These are phyloP conservation scores for Xylaria sp. DNA, from an alignment of 2,329 filamentous ascomycete genomes.

Conservation along the genomic window DNA sequence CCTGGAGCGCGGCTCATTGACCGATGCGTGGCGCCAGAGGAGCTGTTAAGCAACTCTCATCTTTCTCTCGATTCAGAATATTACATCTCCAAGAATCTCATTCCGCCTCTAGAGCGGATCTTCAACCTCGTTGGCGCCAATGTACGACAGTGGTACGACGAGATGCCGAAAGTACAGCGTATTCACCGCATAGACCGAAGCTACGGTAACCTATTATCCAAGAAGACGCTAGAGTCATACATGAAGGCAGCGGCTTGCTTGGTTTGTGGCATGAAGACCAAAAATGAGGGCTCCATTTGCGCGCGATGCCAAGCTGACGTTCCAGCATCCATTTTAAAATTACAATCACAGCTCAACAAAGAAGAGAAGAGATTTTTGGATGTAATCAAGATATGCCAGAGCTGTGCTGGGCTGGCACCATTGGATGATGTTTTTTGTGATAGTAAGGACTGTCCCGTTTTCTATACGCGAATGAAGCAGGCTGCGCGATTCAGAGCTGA, in stretches of 20 bases:
- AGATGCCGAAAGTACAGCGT: slow-evolving; percentile 92
- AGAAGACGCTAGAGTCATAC: slow-evolving; percentile 91
- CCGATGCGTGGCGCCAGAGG: slow-evolving; percentile 88
- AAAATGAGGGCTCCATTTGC: slow-evolving; percentile 63
- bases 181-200: slow-evolving; percentile 70
- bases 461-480: slow-evolving; percentile 80
- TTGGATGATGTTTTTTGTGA: slow-evolving; percentile 86
- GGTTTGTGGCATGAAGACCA: slow-evolving; percentile 73
- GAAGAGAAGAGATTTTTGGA: slow-evolving; percentile 73
- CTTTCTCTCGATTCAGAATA: slow-evolving; percentile 92
- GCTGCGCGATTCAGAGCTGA: slow-evolving; percentile 58
- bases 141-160: slow-evolving; percentile 90
- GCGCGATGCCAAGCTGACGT: slow-evolving; percentile 63
- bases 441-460: slow-evolving; percentile 91
- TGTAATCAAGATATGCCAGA: slow-evolving; percentile 78
- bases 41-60: slow-evolving; percentile 79
- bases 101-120: slow-evolving; percentile 93
- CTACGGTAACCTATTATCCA: slow-evolving; percentile 52
- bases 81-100: slow-evolving; percentile 95
- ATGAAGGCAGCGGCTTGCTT: slow-evolving; percentile 84
- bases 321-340: slow-evolving; percentile 70
- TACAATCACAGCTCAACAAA: slow-evolving; percentile 70
- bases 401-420: slow-evolving; percentile 78
- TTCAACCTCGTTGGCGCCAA: slow-evolving; percentile 97
- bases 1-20: slow-evolving; percentile 88